phyloP scores from a whole-genome alignment of 495 filamentous ascomycete genomes.

The Xylaria flabelliformis region DNA sequence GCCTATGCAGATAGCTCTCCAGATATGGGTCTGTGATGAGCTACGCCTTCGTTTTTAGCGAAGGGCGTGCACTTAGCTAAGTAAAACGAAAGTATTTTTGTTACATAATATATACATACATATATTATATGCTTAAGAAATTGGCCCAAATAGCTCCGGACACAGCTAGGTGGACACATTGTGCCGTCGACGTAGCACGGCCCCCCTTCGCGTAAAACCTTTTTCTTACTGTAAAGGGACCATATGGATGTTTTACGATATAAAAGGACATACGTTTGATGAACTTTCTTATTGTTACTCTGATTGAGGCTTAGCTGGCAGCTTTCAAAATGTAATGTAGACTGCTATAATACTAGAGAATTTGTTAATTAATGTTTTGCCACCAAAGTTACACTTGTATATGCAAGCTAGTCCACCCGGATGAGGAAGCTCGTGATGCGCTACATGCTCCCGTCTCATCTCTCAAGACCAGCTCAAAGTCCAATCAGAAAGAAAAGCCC shows the following conservation, averaged over 20 bases:
- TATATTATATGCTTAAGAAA: too few relatives aligned
- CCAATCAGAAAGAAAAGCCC: slow-evolving; percentile 66
- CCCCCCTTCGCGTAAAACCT: too few relatives aligned
- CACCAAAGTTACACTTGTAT: not conserved
- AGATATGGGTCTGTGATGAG: too few relatives aligned
- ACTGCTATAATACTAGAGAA: not conserved
- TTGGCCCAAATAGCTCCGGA: too few relatives aligned
- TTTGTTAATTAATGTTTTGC: not conserved
- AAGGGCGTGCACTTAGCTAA: too few relatives aligned
- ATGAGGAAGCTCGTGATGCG: not conserved
- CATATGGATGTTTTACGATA: not conserved
- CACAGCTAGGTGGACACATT: too few relatives aligned
- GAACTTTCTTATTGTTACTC: not conserved
- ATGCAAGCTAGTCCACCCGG: not conserved
- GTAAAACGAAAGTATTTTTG: too few relatives aligned
- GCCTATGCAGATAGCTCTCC: too few relatives aligned
- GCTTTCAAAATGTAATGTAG: not conserved
- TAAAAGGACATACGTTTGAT: not conserved
- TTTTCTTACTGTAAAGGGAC: too few relatives aligned
- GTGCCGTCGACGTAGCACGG: too few relatives aligned
- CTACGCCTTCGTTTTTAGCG: too few relatives aligned
- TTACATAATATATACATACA: too few relatives aligned
- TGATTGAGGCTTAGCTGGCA: not conserved
- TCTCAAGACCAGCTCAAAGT: slow-evolving; percentile 60
- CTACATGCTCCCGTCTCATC: not conserved